These are phyloP conservation scores for Albatrellus ellisii DNA, from an alignment of 768 basidiomycete genomes.

Conservation along the genomic window DNA sequence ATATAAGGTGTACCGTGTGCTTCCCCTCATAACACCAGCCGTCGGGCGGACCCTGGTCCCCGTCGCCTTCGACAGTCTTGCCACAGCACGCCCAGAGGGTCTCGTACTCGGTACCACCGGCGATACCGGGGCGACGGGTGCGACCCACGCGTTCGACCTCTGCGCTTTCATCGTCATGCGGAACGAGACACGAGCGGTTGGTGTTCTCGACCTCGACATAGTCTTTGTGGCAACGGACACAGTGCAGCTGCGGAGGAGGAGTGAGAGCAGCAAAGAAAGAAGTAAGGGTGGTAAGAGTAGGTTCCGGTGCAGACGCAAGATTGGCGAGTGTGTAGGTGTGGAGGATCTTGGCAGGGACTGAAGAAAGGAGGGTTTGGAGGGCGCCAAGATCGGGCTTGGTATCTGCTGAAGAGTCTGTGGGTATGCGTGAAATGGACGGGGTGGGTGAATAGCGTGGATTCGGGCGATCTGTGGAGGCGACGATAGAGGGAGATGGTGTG, in stretches of 20 bases:
- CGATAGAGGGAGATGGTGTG: constrained; percentile 1
- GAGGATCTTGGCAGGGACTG: constrained; percentile 54
- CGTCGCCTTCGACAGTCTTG: constrained; percentile 57
- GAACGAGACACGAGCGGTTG: constrained; percentile 55
- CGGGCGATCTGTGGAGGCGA: background rate
- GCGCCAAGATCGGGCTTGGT: constrained; percentile 15
- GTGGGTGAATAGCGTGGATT: background rate
- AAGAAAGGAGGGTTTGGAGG: constrained; percentile 39
- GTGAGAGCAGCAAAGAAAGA: constrained; percentile 48
- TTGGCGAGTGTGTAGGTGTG: constrained; percentile 47
- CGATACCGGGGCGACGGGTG: constrained; percentile 17
- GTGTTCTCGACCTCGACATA: constrained; percentile 64
- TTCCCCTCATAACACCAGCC: constrained; percentile 82
- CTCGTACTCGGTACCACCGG: constrained; percentile 26
- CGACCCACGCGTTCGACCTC: constrained; percentile 47
- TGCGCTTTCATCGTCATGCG: constrained; percentile 75
- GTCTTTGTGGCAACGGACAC: constrained; percentile 58
- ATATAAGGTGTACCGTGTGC: constrained; percentile 44
- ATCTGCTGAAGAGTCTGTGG: background rate
- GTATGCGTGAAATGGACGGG: background rate
- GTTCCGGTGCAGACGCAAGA: constrained; percentile 25
- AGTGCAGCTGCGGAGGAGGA: constrained; percentile 60
- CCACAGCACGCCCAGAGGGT: constrained; percentile 68
- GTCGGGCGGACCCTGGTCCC: constrained; percentile 73
- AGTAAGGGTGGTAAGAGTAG: constrained; percentile 33